phyloP scores from a whole-genome alignment of 805 yeast species.

The Lipomyces orientalis region DNA sequence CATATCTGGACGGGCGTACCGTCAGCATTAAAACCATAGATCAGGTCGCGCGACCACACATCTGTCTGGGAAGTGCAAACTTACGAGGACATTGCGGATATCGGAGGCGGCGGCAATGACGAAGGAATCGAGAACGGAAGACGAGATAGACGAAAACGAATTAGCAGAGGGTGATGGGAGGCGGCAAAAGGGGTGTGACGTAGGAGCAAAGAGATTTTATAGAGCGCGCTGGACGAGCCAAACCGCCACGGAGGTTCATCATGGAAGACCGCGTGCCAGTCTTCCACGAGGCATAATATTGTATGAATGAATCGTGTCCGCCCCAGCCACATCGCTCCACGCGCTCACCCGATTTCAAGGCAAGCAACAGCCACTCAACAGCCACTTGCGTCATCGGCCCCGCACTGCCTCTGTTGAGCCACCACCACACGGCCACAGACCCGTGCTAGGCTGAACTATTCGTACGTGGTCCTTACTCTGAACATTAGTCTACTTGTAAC shows the following conservation, averaged over 20 bases:
- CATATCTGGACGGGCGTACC: conserved; percentile 17
- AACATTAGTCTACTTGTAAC: too few species aligned
- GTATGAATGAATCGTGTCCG: neutral
- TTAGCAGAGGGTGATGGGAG: neutral
- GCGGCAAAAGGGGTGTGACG: neutral
- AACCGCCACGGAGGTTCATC: neutral
- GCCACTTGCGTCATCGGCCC: neutral
- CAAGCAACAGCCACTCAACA: neutral
- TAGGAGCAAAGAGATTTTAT: neutral
- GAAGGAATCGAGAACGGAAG: neutral
- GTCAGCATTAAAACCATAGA: neutral
- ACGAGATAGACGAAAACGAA: neutral
- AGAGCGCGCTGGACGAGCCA: neutral
- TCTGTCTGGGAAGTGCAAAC: neutral
- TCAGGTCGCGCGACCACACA: neutral
- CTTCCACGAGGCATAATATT: too few species aligned
- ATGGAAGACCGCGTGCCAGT: neutral
- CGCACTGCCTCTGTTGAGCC: neutral
- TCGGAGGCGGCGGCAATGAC: neutral
- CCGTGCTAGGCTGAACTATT: neutral
- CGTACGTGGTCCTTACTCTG: neutral
- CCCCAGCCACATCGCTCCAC: neutral
- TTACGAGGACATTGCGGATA: conserved; percentile 11
- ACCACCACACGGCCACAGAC: neutral
- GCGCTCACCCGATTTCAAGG: neutral